Percentiles rank a stretch among this genome's conserved stretches.
phyloP scores from a whole-genome alignment of 345 rosid genomes.

The Acer saccharum region DNA sequence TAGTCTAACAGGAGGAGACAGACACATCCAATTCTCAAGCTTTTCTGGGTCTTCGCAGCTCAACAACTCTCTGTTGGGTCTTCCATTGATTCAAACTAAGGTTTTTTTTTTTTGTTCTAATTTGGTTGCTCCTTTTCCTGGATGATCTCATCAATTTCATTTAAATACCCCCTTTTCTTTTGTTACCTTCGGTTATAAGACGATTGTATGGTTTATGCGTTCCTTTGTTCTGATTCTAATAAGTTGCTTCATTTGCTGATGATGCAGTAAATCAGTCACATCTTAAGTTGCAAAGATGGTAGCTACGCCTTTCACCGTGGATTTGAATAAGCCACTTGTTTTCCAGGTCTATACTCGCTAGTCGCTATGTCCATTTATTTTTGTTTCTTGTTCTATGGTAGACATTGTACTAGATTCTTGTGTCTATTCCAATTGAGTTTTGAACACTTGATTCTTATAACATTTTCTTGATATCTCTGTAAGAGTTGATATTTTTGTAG shows the following conservation, averaged over 20 bases:
- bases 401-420: background rate
- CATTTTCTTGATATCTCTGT: background rate
- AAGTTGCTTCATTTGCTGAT: background rate
- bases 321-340: conserved; percentile 53
- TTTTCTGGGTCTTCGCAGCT: background rate
- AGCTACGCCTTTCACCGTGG: conserved; percentile 44
- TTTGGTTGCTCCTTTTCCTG: background rate
- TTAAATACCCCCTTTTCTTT: background rate
- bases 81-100: background rate
- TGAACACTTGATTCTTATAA: background rate
- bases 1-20: background rate
- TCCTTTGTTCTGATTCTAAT: background rate
- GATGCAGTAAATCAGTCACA: background rate
- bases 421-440: background rate
- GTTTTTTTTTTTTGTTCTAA: background rate
- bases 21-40: background rate
- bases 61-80: background rate
- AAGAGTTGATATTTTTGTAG: conserved; percentile 12
- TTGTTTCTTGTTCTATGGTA: background rate
- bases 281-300: conserved; percentile 42
- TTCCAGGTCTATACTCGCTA: conserved; percentile 39
- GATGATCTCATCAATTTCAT: background rate
- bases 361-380: background rate
- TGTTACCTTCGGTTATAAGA: background rate
- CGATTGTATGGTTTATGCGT: background rate